Evolutionary conservation across 2,329 filamentous ascomycete genomes (phyloP), one percentile per base, ranked within the genome.

Genomic region (Hypoxylon sp.): DNA sequence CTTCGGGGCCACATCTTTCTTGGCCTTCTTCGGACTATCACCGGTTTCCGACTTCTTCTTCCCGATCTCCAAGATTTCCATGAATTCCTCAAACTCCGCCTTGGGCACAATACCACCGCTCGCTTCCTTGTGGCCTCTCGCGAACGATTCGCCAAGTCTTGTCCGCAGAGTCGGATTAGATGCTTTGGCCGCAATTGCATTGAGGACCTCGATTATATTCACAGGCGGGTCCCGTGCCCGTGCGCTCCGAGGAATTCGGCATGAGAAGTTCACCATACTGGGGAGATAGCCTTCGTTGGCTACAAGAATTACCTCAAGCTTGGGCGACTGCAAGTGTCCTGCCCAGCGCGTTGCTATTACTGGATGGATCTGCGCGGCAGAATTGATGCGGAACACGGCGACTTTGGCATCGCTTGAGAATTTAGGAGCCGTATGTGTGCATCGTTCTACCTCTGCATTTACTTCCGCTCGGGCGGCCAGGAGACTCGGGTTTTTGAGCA

Each of bases 261-360:
- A 88, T 1, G 82, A 86, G 68, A 89, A 89, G 61, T 87, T 86
- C 16, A 89, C 84, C 66, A 81, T 78, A 2, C 75, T 83, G 0
- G 80, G 77, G 0, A 86, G 64, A 57, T 88, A 89, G 0, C 84
- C 84, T 47, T 84, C 80, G 47, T 89, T 89, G 0, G 85, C 86
- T 3, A 84, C 84, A 59, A 88, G 74, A 5, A 89, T 74, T 1
- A 88, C 81, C 61, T 88, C 80, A 1, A 88, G 72, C 44, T 78
- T 79, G 36, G 78, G 73, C 1, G 81, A 83, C 35, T 77, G 77
- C 3, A 89, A 71, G 56, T 82, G 76, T 0, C 82, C 80, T 1
- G 84, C 80, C 86, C 86, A 88, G 7, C 85, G 73, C 3, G 83
- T 87, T 2, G 86, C 85, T 47, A 89, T 85, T 2, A 88, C 76